Conservation (phyloP, 2,329 filamentous ascomycete genomes). For the Colletotrichum siamense region DNA sequence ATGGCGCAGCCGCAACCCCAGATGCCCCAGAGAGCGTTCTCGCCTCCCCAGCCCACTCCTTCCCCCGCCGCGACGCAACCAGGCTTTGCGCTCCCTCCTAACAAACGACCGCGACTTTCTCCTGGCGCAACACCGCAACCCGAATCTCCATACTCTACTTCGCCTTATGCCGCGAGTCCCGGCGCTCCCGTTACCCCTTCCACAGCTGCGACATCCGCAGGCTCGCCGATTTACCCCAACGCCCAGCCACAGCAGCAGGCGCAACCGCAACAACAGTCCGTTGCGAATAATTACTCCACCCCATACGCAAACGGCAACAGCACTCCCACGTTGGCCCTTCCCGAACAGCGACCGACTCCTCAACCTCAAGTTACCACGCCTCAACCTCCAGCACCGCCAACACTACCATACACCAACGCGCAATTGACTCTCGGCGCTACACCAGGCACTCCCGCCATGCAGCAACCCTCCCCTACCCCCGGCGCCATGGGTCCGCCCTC, state of each 20-base stretch:
- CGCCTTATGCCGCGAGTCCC: constrained; percentile 56
- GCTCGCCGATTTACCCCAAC: constrained; percentile 38
- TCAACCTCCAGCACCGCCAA: constrained; percentile 11
- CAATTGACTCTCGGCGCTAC: constrained; percentile 21
- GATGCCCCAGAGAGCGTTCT: constrained; percentile 61
- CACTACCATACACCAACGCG: constrained; percentile 25
- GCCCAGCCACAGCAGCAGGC: background rate
- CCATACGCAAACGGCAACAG: constrained; percentile 31
- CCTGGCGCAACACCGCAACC: constrained; percentile 73
- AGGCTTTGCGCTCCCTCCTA: constrained; percentile 66
- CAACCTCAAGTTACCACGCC: constrained; percentile 25
- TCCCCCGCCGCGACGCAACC: constrained; percentile 64
- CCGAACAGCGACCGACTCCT: constrained; percentile 24
- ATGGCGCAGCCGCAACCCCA: constrained; percentile 68
- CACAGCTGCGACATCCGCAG: constrained; percentile 36
- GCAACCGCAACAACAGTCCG: constrained; percentile 11
- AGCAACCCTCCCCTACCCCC: constrained; percentile 30
- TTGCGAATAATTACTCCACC: background rate
- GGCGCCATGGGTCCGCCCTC: constrained; percentile 64
- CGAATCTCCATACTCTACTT: constrained; percentile 63
- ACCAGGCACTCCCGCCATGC: constrained; percentile 12
- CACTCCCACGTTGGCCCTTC: constrained; percentile 26
- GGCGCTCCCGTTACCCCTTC: constrained; percentile 45
- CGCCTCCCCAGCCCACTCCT: constrained; percentile 65
- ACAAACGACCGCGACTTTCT: constrained; percentile 75